These are phyloP conservation scores for Acrocalymma vagum DNA, from an alignment of 2,329 filamentous ascomycete genomes.

Conservation along the genomic window DNA sequence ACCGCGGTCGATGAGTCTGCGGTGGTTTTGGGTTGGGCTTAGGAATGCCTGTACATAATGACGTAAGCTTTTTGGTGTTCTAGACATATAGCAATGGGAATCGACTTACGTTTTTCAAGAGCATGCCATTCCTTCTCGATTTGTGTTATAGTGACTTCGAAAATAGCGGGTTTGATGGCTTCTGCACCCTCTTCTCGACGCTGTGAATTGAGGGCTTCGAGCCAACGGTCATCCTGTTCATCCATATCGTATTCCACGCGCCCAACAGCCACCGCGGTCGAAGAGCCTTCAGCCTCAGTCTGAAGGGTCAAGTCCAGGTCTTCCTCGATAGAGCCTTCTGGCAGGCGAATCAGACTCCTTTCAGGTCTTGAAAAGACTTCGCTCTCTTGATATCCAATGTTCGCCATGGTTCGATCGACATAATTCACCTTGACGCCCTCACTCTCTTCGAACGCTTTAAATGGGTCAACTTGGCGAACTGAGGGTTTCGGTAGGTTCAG, in stretches of 20 bases:
- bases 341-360: slow-evolving; percentile 70
- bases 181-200: slow-evolving; percentile 79
- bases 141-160: slow-evolving; percentile 98
- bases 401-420: slow-evolving; percentile 95
- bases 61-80: slow-evolving; percentile 10
- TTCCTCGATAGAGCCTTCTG: slow-evolving; percentile 70
- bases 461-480: slow-evolving; percentile 80
- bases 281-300: slow-evolving; percentile 67
- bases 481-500: slow-evolving; percentile 80
- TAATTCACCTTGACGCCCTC: slow-evolving; percentile 86
- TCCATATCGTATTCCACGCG: slow-evolving; percentile 99
- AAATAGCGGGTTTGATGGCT: slow-evolving; percentile 88
- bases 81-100: not conserved
- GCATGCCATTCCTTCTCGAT: slow-evolving; percentile 99
- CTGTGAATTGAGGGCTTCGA: slow-evolving; percentile 82
- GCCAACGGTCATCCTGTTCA: slow-evolving; percentile 97
- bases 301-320: slow-evolving; percentile 67
- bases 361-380: slow-evolving; percentile 86
- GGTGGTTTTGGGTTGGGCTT: slow-evolving; percentile 97
- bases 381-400: slow-evolving; percentile 94
- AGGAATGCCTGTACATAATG: slow-evolving; percentile 70
- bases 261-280: slow-evolving; percentile 65
- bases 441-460: slow-evolving; percentile 83
- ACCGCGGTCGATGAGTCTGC: slow-evolving; percentile 90
- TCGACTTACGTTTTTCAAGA: slow-evolving; percentile 76